Evolutionary conservation across 306 rosid genomes (phyloP).

Genomic region (Castanea mollissima): DNA sequence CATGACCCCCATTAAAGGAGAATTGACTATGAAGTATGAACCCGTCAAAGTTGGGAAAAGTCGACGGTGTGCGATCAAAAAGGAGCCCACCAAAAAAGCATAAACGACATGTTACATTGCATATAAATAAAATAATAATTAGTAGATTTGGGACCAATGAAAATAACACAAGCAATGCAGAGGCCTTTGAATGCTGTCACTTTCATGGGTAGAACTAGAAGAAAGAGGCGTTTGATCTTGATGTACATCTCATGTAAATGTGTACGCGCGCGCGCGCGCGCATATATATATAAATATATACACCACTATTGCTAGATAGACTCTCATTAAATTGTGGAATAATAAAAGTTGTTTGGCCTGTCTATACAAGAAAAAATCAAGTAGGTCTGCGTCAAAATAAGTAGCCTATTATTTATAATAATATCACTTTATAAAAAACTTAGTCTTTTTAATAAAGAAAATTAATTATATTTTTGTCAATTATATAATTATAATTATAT

Average conservation of each 20-base stretch:
- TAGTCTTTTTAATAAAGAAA: no score
- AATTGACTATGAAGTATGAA: constrained; percentile 4
- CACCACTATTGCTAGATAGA: no score
- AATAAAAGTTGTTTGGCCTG: no score
- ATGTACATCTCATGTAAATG: neutral
- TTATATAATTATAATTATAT: no score
- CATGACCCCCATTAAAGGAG: neutral
- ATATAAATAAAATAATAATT: neutral
- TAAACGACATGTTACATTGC: constrained; percentile 17
- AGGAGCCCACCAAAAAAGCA: neutral
- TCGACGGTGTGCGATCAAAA: constrained; percentile 1
- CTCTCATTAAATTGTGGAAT: no score
- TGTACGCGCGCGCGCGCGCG: no score
- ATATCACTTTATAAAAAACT: no score
- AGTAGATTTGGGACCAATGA: constrained; percentile 1
- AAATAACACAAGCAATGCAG: neutral
- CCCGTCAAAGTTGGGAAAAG: constrained; percentile 4
- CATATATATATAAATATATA: no score
- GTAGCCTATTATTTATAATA: no score
- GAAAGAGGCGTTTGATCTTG: neutral
- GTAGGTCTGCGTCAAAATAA: no score
- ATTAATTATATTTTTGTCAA: no score
- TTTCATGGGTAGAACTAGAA: neutral
- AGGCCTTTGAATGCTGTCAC: neutral
- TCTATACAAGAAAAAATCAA: no score